Conservation (phyloP, 1,139 yeast species). For the Spathaspora sp. region DNA sequence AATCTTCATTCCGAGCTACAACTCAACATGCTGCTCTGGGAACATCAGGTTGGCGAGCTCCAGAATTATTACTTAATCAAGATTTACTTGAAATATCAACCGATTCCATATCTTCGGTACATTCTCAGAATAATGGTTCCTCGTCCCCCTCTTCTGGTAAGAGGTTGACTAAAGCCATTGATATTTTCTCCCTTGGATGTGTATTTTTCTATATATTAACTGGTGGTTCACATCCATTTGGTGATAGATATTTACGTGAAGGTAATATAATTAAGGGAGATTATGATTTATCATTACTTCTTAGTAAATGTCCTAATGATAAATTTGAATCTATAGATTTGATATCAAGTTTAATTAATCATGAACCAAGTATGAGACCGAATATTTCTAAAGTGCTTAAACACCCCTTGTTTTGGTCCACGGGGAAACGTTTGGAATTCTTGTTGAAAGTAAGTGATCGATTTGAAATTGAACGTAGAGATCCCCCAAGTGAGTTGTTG, state of each 20-base stretch:
- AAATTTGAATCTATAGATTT: conserved; percentile 69
- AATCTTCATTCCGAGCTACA: conserved; percentile 90
- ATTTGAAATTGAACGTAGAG: conserved; percentile 83
- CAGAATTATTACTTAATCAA: conserved; percentile 66
- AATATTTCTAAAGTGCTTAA: conserved; percentile 63
- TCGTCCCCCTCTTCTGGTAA: conserved; percentile 30
- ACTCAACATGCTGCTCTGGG: conserved; percentile 90
- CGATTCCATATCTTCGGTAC: conserved; percentile 38
- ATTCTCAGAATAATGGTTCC: conserved; percentile 16
- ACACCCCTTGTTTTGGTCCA: conserved; percentile 89
- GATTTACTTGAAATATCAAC: conserved; percentile 43
- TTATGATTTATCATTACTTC: conserved; percentile 51
- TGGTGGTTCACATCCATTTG: conserved; percentile 91
- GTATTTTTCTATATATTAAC: conserved; percentile 85
- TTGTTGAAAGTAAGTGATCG: conserved; percentile 85
- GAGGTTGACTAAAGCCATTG: conserved; percentile 86
- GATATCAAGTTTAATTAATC: conserved; percentile 67
- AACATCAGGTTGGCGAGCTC: conserved; percentile 98
- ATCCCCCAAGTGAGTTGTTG: conserved; percentile 75
- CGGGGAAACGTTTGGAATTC: conserved; percentile 76
- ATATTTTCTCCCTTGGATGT: conserved; percentile 92
- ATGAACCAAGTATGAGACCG: conserved; percentile 72
- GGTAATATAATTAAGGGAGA: conserved; percentile 80
- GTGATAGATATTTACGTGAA: conserved; percentile 83
- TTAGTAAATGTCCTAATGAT: conserved; percentile 42